Evolutionary conservation across 352 stramenopile species (phyloP), one percentile per base, ranked within the genome.

Genomic region (Pythium utonaiense): DNA sequence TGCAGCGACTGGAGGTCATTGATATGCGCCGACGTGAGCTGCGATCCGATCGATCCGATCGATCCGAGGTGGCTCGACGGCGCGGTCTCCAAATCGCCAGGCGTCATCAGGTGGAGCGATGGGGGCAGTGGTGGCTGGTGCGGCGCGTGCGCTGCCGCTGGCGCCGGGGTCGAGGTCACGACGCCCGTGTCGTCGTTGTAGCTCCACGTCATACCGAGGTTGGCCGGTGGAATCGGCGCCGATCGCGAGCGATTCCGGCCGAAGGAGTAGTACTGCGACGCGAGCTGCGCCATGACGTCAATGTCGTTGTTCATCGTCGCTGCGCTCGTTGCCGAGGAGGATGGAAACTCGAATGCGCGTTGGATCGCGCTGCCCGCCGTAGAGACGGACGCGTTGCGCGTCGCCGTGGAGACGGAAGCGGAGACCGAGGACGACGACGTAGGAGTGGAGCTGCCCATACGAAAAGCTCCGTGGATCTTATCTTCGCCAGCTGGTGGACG

Each of bases 251-350:
- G 83, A 65, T 84, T 90, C 51, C 78, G 78, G 40, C 77, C 85
- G 48, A 78, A 67, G 28, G 73, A 73, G 68, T 91, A 93, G 50
- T 93, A 93, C 66, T 91, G 82, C 34, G 79, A 91, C 34, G 83
- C 83, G 31, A 93, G 59, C 64, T 93, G 83, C 45, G 83, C 80
- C 81, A 93, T 91, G 30, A 93, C 79, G 60, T 93, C 83, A 65
- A 92, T 80, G 57, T 85, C 79, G 36, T 58, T 60, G 47, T 65
- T 68, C 67, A 65, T 69, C 19, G 57, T 63, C 48, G 48, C 31
- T 60, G 17, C 59, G 51, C 30, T 57, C 30, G 57, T 17, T 17
- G 60, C 40, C 38, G 66, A 51, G 67, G 60, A 47, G 48, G 64
- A 71, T 60, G 50, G 30, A 56, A 69, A 65, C 21, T 61, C 56